Evolutionary conservation across 1,139 yeast genomes (phyloP).

Genomic region (Yamadazyma diddensiae): DNA sequence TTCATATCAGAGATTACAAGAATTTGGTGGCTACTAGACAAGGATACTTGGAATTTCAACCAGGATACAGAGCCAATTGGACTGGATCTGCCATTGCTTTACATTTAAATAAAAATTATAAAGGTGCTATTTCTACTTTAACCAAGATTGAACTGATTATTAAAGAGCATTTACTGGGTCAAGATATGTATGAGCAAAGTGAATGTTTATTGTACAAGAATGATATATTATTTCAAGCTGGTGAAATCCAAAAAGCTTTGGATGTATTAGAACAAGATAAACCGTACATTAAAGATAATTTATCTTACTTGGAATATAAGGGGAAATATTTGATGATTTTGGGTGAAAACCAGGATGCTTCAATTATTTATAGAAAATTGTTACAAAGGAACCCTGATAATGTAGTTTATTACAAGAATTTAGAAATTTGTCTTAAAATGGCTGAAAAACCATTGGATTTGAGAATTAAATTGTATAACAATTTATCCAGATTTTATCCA

Average conservation of each 20-base stretch:
- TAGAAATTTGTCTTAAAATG: conserved; percentile 60
- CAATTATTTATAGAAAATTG: conserved; percentile 62
- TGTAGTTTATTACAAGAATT: conserved; percentile 55
- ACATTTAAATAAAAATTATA: conserved; percentile 66
- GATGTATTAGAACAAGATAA: conserved; percentile 54
- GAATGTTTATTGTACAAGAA: conserved; percentile 78
- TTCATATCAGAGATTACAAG: conserved; percentile 74
- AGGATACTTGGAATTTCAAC: conserved; percentile 66
- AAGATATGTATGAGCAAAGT: conserved; percentile 73
- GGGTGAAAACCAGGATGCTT: conserved; percentile 56
- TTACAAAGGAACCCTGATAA: conserved; percentile 87
- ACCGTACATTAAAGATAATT: conserved; percentile 58
- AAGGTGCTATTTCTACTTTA: conserved; percentile 69
- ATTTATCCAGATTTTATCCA: conserved; percentile 70
- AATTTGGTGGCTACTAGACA: conserved; percentile 63
- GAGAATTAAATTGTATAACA: conserved; percentile 59
- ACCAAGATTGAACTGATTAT: conserved; percentile 72
- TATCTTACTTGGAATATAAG: conserved; percentile 60
- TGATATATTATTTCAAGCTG: conserved; percentile 59
- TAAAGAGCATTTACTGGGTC: conserved; percentile 61
- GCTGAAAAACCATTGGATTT: conserved; percentile 29
- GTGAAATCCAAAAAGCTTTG: conserved; percentile 64
- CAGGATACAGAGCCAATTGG: conserved; percentile 92
- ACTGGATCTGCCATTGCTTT: conserved; percentile 85
- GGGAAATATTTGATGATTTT: conserved; percentile 55